Evolutionary conservation across 306 rosid genomes (phyloP), one percentile per base, ranked within the genome.

Genomic region (Prunus armeniaca): DNA sequence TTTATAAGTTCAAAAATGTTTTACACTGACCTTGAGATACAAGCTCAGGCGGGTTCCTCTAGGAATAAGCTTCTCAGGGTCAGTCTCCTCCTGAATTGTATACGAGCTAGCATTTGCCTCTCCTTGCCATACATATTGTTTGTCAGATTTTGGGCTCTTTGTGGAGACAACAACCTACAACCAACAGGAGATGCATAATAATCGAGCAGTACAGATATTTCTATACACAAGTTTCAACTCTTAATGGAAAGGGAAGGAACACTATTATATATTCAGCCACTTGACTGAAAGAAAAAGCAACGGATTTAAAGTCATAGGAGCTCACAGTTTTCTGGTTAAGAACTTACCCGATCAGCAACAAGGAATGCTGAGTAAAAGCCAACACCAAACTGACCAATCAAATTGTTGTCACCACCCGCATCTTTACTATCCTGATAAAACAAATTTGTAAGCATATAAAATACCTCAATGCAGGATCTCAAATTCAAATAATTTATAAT

Each of bases 331-430:
- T 34, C 28, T 12, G 19, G 52, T 32, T 65, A 60, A 74, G 73
- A 54, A 10, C 84, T 75, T 87, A 96, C 99, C 87, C 89, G 81
- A 78, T 96, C 96, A 32, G 98, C 65, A 82, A 96, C 99, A 65
- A 92, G 89, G 80, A 96, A 96, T 71, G 99, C 82, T 24, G 99
- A 89, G 78, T 91, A 92, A 79, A 96, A 92, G 45, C 99, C 98
- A 28, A 92, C 99, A 80, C 99, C 98, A 83, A 96, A 96, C 80
- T 96, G 99, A 72, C 99, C 99, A 49, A 96, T 92, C 80, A 96
- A 77, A 86, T 92, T 92, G 89, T 57, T 89, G 84, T 88, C 98
- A 79, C 90, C 84, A 11, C 93, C 97, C 74, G 89, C 86, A 86
- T 93, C 97, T 87, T 91, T 96, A 81, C 80, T 87, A 82, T 96